Evolutionary conservation across 306 rosid species (phyloP).

Genomic region (Cicer pinnatifidum): DNA sequence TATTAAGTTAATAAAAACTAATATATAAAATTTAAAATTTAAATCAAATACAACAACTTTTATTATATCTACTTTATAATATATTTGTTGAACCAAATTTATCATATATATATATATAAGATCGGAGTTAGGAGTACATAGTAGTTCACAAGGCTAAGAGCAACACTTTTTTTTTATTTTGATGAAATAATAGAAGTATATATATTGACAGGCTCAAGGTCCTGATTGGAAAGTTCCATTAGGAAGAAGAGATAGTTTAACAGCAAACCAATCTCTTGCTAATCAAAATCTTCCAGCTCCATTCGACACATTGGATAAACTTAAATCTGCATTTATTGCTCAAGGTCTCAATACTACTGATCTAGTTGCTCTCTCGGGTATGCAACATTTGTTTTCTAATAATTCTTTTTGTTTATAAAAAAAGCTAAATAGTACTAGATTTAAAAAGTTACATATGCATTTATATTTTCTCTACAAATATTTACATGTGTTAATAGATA

Average conservation of each 20-base stretch:
- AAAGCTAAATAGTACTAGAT: too few relatives aligned
- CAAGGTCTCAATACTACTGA: constrained; percentile 55
- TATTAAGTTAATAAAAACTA: too few relatives aligned
- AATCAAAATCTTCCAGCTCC: constrained; percentile 49
- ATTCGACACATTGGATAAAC: neutral
- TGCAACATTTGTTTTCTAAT: neutral
- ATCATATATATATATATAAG: too few relatives aligned
- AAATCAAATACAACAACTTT: neutral
- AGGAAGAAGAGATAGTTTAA: constrained; percentile 63
- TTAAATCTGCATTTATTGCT: constrained; percentile 21
- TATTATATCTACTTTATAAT: too few relatives aligned
- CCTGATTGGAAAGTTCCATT: constrained; percentile 49
- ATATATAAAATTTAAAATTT: too few relatives aligned
- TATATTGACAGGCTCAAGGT: constrained; percentile 48
- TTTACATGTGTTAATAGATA: too few relatives aligned
- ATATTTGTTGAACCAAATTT: too few relatives aligned
- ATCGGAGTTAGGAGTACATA: too few relatives aligned
- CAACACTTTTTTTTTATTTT: neutral
- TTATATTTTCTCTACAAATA: too few relatives aligned
- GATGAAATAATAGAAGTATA: neutral
- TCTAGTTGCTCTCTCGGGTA: constrained; percentile 67
- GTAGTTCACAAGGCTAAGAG: too few relatives aligned
- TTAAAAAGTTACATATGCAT: too few relatives aligned
- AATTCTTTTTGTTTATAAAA: too few relatives aligned
- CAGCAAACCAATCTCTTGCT: constrained; percentile 48